Evolutionary conservation across 2,329 filamentous ascomycete genomes (phyloP).

Genomic region (Metarhizium humberi): DNA sequence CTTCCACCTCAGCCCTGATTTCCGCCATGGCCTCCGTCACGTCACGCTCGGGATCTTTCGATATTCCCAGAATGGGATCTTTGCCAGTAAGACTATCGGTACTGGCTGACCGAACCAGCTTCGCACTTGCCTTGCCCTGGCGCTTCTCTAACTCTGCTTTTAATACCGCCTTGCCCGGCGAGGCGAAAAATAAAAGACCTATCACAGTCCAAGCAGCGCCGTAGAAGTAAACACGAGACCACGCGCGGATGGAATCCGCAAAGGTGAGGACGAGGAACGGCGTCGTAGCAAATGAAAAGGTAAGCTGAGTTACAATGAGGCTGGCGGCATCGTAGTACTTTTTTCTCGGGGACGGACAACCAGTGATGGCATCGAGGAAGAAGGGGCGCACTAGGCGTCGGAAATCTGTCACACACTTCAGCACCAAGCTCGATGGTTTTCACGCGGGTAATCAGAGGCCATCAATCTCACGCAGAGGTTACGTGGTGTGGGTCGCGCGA

Average conservation of each 20-base stretch:
- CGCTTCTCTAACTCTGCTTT: constrained; percentile 50
- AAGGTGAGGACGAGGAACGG: constrained; percentile 82
- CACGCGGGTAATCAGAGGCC: neutral
- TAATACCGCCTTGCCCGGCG: constrained; percentile 59
- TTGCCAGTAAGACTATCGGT: constrained; percentile 45
- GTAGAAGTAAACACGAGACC: constrained; percentile 87
- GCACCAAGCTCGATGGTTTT: neutral
- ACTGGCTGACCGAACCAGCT: constrained; percentile 41
- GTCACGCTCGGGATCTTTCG: constrained; percentile 65
- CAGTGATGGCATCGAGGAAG: constrained; percentile 73
- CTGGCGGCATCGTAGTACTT: constrained; percentile 77
- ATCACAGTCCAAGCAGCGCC: constrained; percentile 56
- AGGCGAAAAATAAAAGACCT: constrained; percentile 68
- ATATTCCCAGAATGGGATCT: constrained; percentile 66
- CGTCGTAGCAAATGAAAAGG: constrained; percentile 71
- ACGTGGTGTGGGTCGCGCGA: neutral
- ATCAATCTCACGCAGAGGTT: neutral
- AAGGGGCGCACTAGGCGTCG: constrained; percentile 86
- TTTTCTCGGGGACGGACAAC: constrained; percentile 60
- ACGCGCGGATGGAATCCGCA: constrained; percentile 60
- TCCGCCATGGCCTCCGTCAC: constrained; percentile 71
- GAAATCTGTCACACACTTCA: constrained; percentile 50
- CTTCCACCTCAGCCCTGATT: constrained; percentile 63
- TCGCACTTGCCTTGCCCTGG: constrained; percentile 34
- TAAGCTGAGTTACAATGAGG: constrained; percentile 67